These are phyloP conservation scores for Agaricus bisporus DNA, from an alignment of 768 basidiomycete genomes.

Conservation along the genomic window DNA sequence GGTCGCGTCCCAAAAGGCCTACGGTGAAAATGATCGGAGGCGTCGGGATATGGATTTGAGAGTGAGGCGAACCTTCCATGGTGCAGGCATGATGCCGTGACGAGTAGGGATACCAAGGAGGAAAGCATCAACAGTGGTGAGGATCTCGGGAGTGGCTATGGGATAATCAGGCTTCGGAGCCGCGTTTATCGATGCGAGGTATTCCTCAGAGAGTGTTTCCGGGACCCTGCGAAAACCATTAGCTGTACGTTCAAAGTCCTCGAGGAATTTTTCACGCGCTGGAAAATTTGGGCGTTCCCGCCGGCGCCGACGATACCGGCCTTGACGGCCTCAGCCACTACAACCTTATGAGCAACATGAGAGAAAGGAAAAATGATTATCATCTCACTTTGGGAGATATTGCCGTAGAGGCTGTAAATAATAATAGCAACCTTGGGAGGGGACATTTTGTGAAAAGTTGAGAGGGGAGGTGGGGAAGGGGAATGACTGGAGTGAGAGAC, in stretches of 20 bases:
- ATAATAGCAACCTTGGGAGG: slow-evolving; percentile 60
- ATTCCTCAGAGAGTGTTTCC: slow-evolving; percentile 70
- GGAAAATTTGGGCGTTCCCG: slow-evolving; percentile 45
- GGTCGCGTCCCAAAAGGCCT: slow-evolving; percentile 78
- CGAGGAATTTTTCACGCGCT: slow-evolving; percentile 30
- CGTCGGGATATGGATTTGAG: neutral
- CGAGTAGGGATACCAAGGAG: slow-evolving; percentile 76
- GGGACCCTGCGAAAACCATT: slow-evolving; percentile 42
- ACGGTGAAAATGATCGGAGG: neutral
- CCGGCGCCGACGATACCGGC: slow-evolving; percentile 41
- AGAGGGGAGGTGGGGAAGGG: neutral
- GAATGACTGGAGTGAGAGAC: too few relatives aligned
- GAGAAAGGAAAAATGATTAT: slow-evolving; percentile 37
- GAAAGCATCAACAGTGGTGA: slow-evolving; percentile 63
- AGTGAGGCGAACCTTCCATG: slow-evolving; percentile 54
- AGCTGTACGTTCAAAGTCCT: neutral
- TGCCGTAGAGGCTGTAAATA: slow-evolving; percentile 72
- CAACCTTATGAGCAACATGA: slow-evolving; percentile 47
- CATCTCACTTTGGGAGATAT: slow-evolving; percentile 57
- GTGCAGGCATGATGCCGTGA: slow-evolving; percentile 75
- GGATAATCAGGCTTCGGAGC: slow-evolving; percentile 70
- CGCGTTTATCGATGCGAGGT: slow-evolving; percentile 65
- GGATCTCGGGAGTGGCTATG: slow-evolving; percentile 44
- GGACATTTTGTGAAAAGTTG: slow-evolving; percentile 26
- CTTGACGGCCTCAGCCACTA: slow-evolving; percentile 59